Conservation (phyloP, 768 basidiomycete species). For the Leccinum boreale region DNA sequence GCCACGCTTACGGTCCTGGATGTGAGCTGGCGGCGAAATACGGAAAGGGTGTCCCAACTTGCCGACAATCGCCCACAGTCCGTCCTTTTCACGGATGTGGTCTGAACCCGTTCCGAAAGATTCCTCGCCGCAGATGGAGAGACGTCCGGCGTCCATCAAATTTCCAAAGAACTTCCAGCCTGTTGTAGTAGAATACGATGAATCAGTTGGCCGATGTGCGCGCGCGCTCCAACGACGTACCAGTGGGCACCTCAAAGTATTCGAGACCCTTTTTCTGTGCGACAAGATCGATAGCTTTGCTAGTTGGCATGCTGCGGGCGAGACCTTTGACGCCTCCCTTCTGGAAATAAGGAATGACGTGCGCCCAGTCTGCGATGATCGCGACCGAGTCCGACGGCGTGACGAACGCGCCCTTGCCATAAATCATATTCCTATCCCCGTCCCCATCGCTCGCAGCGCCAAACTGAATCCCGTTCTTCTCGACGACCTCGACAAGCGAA, state of each 20-base stretch:
- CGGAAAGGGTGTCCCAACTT: conserved; percentile 28
- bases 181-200: conserved; percentile 26
- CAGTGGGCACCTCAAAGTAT: conserved; percentile 95
- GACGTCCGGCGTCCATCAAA: conserved; percentile 96
- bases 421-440: conserved; percentile 99
- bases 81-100: conserved; percentile 99
- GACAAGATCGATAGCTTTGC: conserved; percentile 93
- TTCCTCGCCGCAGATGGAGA: conserved; percentile 99
- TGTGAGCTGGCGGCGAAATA: conserved; percentile 6
- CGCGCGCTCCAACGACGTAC: conserved; percentile 36
- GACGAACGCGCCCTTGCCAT: conserved; percentile 96
- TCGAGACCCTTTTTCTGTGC: conserved; percentile 92
- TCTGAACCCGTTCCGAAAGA: conserved; percentile 99
- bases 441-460: conserved; percentile 98
- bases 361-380: conserved; percentile 97
- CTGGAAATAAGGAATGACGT: conserved; percentile 90
- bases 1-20: conserved; percentile 65
- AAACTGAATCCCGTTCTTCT: conserved; percentile 80
- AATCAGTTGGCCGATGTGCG: not conserved
- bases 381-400: conserved; percentile 98
- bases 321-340: conserved; percentile 88
- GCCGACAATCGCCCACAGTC: conserved; percentile 96
- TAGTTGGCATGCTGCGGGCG: conserved; percentile 96
- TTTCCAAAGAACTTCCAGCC: conserved; percentile 99
- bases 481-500: conserved; percentile 88